Percentiles rank a stretch among this genome's conserved stretches.
Evolutionary conservation across 2,329 filamentous ascomycete genomes (phyloP).

Genomic region (Fusarium siculi): DNA sequence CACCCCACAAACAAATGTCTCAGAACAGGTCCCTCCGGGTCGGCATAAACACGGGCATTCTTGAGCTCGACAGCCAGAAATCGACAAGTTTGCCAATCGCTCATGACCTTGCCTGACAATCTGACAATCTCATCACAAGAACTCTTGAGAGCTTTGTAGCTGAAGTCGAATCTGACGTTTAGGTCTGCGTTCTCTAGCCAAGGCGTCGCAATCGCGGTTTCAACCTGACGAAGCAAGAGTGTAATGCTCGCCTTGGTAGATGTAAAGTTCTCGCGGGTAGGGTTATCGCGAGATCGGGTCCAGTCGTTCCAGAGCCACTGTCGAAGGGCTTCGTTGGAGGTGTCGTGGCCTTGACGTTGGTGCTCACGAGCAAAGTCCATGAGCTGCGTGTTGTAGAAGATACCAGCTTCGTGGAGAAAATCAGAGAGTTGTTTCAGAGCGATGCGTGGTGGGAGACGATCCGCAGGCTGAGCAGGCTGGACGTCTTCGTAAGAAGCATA

Average conservation of each 20-base stretch:
- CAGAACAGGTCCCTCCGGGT: conserved; percentile 24
- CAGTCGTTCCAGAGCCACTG: conserved; percentile 29
- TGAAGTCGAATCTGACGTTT: conserved; percentile 14
- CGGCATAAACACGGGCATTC: conserved; percentile 21
- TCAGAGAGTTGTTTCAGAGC: conserved; percentile 31
- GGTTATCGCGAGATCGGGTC: conserved; percentile 1
- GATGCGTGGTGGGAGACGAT: conserved; percentile 29
- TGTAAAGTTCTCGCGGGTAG: conserved; percentile 11
- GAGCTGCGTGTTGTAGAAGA: conserved; percentile 25
- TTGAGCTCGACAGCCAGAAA: conserved; percentile 29
- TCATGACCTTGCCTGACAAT: conserved; percentile 14
- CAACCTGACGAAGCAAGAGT: conserved; percentile 15
- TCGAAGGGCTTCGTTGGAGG: conserved; percentile 13
- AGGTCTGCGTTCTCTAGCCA: conserved; percentile 16
- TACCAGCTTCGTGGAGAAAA: conserved; percentile 2
- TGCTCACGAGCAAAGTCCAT: conserved; percentile 14
- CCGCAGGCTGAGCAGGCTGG: neutral
- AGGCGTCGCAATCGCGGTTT: conserved; percentile 8
- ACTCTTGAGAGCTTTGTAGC: neutral
- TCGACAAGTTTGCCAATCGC: conserved; percentile 28
- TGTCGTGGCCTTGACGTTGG: conserved; percentile 5
- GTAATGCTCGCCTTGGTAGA: conserved; percentile 21
- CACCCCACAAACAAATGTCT: conserved; percentile 25
- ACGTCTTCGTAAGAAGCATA: conserved; percentile 5
- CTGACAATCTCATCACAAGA: conserved; percentile 18